Base-by-base conservation (phyloP, 768 basidiomycete species). In the Psilocybe sp. region DNA sequence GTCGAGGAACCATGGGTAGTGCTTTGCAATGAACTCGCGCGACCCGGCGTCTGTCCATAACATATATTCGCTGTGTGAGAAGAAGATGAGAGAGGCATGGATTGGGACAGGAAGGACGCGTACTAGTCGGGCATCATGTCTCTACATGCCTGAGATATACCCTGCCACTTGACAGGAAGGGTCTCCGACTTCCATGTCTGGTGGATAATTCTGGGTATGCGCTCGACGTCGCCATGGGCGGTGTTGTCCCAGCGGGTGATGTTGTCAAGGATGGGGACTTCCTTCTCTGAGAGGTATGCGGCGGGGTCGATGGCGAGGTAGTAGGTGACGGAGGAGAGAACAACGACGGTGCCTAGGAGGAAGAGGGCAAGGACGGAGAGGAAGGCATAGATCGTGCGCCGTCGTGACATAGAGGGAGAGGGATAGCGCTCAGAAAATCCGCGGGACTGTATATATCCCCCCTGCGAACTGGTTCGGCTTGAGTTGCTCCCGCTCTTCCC, bases 131-230 rank as follows among this genome's bases (percentile, higher is more conserved):
- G 81, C 85, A 95, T 94, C 78, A 97, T 85, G 60, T 89, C 82
- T 50, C 86, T 80, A 72, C 97, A 98, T 23, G 76, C 84, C 65
- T 91, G 78, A 20, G 93, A 93, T 40, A 94, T 77, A 36, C 70
- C 73, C 53, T 80, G 79, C 95, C 95, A 99, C 52, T 80, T 78
- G 39, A 74, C 69, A 2, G 97, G 97, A 18, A 99, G 75, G 0
- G 79, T 80, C 47, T 95, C 87, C 9, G 88, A 84, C 76, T 95
- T 97, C 97, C 97, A 99, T 18, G 97, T 98, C 79, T 98, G 96
- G 69, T 99, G 97, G 42, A 99, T 80, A 50, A 99, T 90, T 44
- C 92, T 81, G 3, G 95, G 97, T 34, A 98, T 84, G 57, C 78
- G 82, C 62, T 97, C 89, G 35, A 81, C 71, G 54, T 76, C 73